phyloP scores from a whole-genome alignment of 768 basidiomycete genomes.

The Suillus subaureus region DNA sequence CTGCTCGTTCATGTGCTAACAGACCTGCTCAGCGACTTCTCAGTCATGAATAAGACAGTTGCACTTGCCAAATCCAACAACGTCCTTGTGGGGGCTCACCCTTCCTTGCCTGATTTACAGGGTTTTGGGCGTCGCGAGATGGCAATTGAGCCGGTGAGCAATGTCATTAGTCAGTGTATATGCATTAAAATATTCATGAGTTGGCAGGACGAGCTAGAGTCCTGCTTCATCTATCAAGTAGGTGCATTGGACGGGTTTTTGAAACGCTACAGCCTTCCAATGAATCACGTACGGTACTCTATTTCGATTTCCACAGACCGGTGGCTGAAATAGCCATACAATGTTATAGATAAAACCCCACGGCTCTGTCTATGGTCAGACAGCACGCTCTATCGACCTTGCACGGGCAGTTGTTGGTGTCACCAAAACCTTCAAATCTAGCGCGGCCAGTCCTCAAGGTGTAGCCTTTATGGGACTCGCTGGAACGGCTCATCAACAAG shows the following conservation, averaged over 20 bases:
- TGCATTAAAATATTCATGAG: background rate
- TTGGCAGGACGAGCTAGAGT: constrained; percentile 52
- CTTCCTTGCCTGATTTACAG: constrained; percentile 62
- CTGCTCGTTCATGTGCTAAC: background rate
- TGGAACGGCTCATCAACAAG: constrained; percentile 61
- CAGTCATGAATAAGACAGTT: constrained; percentile 67
- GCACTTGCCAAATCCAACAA: constrained; percentile 54
- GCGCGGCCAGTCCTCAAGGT: constrained; percentile 22
- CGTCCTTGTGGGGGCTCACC: constrained; percentile 68
- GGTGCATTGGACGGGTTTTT: constrained; percentile 67
- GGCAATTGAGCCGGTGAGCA: constrained; percentile 56
- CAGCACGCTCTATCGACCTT: constrained; percentile 54
- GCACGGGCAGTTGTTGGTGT: constrained; percentile 57
- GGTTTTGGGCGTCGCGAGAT: constrained; percentile 71
- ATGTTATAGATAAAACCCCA: constrained; percentile 61
- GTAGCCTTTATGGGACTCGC: constrained; percentile 66
- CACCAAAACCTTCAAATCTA: constrained; percentile 48
- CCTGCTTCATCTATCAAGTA: constrained; percentile 67
- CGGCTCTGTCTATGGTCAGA: constrained; percentile 64
- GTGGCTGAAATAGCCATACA: background rate
- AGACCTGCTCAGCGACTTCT: constrained; percentile 48
- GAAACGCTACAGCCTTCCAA: constrained; percentile 47
- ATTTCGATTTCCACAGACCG: background rate
- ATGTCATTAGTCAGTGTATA: background rate
- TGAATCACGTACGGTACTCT: constrained; percentile 55